Evolutionary conservation across 1,284 basidiomycete genomes (phyloP).

Genomic region (Heterobasidion irregulare): DNA sequence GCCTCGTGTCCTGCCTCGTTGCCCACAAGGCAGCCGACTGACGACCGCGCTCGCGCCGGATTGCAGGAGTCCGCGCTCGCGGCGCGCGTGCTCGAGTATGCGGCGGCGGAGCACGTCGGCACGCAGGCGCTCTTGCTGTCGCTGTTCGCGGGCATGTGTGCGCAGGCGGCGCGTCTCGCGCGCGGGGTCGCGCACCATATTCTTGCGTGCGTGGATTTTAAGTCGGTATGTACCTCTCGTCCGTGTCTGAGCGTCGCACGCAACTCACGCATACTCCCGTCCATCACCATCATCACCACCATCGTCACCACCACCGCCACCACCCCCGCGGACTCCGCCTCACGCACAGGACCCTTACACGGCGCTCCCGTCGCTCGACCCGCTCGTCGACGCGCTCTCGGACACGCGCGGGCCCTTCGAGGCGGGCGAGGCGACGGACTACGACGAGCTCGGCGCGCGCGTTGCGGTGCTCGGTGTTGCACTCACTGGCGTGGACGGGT

Average conservation of each 20-base stretch:
- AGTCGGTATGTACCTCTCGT: slow-evolving; percentile 20
- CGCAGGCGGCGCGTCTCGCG: slow-evolving; percentile 43
- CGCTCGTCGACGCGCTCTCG: slow-evolving; percentile 27
- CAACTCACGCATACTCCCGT: background rate
- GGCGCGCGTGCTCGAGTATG: slow-evolving; percentile 22
- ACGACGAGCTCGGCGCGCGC: slow-evolving; percentile 49
- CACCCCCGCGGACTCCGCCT: too few species aligned
- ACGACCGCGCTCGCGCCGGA: too few species aligned
- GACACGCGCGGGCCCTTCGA: slow-evolving; percentile 7
- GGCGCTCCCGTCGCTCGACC: slow-evolving; percentile 34
- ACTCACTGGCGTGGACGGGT: slow-evolving; percentile 47
- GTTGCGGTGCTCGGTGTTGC: slow-evolving; percentile 47
- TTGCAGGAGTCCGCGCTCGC: slow-evolving; percentile 35
- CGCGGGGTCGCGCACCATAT: slow-evolving; percentile 43
- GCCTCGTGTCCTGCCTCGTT: background rate
- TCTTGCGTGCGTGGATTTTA: slow-evolving; percentile 20
- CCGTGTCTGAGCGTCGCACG: background rate
- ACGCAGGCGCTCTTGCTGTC: slow-evolving; percentile 42
- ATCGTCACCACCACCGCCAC: background rate
- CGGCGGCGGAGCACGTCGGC: slow-evolving; percentile 23
- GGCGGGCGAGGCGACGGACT: slow-evolving; percentile 38
- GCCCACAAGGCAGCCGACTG: background rate
- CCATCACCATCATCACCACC: background rate
- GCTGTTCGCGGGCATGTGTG: slow-evolving; percentile 42
- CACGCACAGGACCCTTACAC: slow-evolving; percentile 23